Percentiles rank a stretch among this genome's conserved stretches.
phyloP scores from a whole-genome alignment of 1,284 basidiomycete species.

The Microbotryum silenes-acaulis region DNA sequence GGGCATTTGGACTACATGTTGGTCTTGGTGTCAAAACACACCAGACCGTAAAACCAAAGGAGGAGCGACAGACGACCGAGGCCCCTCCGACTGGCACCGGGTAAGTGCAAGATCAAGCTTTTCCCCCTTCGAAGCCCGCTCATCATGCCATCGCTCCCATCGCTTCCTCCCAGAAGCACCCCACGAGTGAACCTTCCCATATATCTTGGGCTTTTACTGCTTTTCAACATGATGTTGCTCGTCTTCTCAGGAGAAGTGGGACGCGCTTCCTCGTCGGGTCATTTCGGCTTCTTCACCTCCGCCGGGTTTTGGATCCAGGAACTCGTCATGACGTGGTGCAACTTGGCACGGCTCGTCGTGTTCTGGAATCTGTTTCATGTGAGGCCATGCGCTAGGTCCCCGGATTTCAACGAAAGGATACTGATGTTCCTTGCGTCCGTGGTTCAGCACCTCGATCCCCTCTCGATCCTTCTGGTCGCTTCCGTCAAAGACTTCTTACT shows the following conservation, averaged over 20 bases:
- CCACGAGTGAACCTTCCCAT: not conserved
- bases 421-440: not conserved
- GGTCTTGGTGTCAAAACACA: no score
- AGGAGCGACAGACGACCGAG: no score
- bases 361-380: slow-evolving; percentile 2
- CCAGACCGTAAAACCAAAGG: no score
- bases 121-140: no score
- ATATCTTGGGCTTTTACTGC: not conserved
- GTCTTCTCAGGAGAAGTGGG: slow-evolving; percentile 2
- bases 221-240: not conserved
- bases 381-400: no score
- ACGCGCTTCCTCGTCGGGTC: not conserved
- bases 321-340: not conserved
- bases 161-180: no score
- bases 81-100: not conserved
- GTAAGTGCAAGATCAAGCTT: not conserved
- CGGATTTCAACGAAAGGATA: no score
- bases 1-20: no score
- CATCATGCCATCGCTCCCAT: no score
- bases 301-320: slow-evolving; percentile 11
- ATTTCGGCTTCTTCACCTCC: slow-evolving; percentile 11
- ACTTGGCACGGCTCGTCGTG: slow-evolving; percentile 5
- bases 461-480: slow-evolving; percentile 1
- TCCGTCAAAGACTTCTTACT: not conserved
- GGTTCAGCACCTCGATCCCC: not conserved